These are phyloP conservation scores for Exserohilum rostratum DNA, from an alignment of 2,329 filamentous ascomycete genomes.

Conservation along the genomic window DNA sequence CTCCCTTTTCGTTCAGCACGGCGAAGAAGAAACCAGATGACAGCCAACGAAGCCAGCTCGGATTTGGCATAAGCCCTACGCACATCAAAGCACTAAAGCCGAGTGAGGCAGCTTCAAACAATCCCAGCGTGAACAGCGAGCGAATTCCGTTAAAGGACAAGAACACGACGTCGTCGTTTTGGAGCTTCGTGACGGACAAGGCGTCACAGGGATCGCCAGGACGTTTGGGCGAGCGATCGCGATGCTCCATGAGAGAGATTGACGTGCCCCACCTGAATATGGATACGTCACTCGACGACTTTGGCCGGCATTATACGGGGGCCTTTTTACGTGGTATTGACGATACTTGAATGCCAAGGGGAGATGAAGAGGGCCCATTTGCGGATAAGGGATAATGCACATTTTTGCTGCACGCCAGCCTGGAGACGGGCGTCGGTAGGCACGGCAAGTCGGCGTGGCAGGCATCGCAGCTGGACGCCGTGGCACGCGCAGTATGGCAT, in stretches of 20 bases:
- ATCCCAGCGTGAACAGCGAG: slow-evolving; percentile 26
- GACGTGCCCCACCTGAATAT: slow-evolving; percentile 31
- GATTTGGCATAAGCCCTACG: slow-evolving; percentile 27
- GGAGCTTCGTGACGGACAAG: slow-evolving; percentile 29
- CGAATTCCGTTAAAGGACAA: slow-evolving; percentile 39
- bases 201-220: slow-evolving; percentile 27
- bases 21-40: slow-evolving; percentile 47
- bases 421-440: slow-evolving; percentile 1
- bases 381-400: not conserved
- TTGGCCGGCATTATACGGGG: slow-evolving; percentile 35
- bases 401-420: not conserved
- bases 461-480: not conserved
- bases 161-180: slow-evolving; percentile 23
- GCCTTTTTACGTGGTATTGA: slow-evolving; percentile 34
- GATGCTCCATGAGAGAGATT: slow-evolving; percentile 14
- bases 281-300: slow-evolving; percentile 29
- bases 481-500: slow-evolving; percentile 10
- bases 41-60: slow-evolving; percentile 28
- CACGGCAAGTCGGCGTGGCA: slow-evolving; percentile 1
- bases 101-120: slow-evolving; percentile 20
- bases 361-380: not conserved
- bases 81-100: slow-evolving; percentile 8
- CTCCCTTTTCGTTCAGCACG: slow-evolving; percentile 50
- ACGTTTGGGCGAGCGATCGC: slow-evolving; percentile 11
- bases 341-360: slow-evolving; percentile 14